Percentiles rank a stretch among this genome's conserved stretches.
Conservation (phyloP, 2,329 filamentous ascomycete genomes). For the Scedosporium minutisporum region DNA sequence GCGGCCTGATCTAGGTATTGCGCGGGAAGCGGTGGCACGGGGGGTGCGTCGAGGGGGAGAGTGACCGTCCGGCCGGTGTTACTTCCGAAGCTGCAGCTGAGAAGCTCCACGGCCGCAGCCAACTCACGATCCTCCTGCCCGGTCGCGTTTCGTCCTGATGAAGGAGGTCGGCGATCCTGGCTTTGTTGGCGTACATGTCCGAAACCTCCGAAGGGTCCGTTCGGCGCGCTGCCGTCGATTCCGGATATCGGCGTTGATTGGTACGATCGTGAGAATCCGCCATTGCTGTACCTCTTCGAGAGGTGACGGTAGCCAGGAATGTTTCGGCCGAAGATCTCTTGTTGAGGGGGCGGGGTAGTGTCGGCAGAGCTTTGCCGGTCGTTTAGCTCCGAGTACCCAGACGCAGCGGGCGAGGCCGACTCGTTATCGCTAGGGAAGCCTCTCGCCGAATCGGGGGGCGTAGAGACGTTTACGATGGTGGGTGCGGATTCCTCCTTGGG, state of each 20-base stretch:
- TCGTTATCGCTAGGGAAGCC: constrained; percentile 71
- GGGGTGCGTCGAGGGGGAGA: constrained; percentile 65
- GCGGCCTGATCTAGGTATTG: constrained; percentile 60
- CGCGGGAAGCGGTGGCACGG: constrained; percentile 76
- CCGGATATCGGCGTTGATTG: constrained; percentile 54
- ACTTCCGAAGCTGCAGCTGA: constrained; percentile 87
- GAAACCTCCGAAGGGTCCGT: constrained; percentile 22
- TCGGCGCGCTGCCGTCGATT: constrained; percentile 40
- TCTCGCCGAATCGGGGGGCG: constrained; percentile 55
- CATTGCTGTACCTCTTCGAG: constrained; percentile 49
- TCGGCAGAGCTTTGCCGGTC: constrained; percentile 77
- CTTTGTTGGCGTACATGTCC: constrained; percentile 63
- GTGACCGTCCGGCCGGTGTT: constrained; percentile 46
- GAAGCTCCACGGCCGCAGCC: constrained; percentile 79
- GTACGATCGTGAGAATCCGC: constrained; percentile 66
- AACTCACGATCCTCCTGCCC: constrained; percentile 80
- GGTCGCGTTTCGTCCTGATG: constrained; percentile 64
- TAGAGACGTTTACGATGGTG: constrained; percentile 42
- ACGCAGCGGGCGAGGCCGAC: constrained; percentile 72
- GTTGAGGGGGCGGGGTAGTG: constrained; percentile 80
- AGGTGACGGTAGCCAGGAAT: constrained; percentile 38
- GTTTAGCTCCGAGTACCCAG: constrained; percentile 68
- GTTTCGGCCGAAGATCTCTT: constrained; percentile 50
- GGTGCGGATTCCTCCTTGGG: constrained; percentile 7
- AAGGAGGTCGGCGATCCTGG: constrained; percentile 66